Evolutionary conservation across 495 filamentous ascomycete species (phyloP).

Genomic region (Mycothermus thermophilus): DNA sequence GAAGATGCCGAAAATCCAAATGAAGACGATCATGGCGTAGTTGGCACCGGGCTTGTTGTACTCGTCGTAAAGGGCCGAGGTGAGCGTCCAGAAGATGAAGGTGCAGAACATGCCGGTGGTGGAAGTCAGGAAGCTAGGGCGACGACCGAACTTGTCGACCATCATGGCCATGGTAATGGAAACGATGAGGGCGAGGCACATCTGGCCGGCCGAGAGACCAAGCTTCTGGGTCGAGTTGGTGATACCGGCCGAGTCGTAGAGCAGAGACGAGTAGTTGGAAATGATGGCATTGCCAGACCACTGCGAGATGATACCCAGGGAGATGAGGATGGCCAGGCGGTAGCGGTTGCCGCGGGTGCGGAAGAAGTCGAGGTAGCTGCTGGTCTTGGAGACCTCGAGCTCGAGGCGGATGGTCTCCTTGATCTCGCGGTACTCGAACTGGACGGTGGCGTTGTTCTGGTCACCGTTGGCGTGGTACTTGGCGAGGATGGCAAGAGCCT

Average conservation of each 20-base stretch:
- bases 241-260: slow-evolving; percentile 46
- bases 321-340: slow-evolving; percentile 42
- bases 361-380: slow-evolving; percentile 46
- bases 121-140: slow-evolving; percentile 42
- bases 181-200: slow-evolving; percentile 38
- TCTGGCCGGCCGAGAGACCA: slow-evolving; percentile 38
- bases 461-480: slow-evolving; percentile 46
- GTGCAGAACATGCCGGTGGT: slow-evolving; percentile 46
- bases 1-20: slow-evolving; percentile 39
- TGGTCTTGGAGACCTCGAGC: slow-evolving; percentile 28
- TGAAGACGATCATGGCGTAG: slow-evolving; percentile 42
- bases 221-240: slow-evolving; percentile 36
- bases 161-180: slow-evolving; percentile 40
- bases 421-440: slow-evolving; percentile 47
- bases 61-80: slow-evolving; percentile 27
- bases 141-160: slow-evolving; percentile 47
- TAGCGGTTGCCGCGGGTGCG: slow-evolving; percentile 55
- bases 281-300: slow-evolving; percentile 56
- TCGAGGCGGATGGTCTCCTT: slow-evolving; percentile 43
- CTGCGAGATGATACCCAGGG: slow-evolving; percentile 51
- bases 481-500: slow-evolving; percentile 45
- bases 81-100: slow-evolving; percentile 44
- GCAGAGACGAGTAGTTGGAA: slow-evolving; percentile 46
- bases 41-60: slow-evolving; percentile 24
- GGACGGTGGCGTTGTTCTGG: slow-evolving; percentile 39